phyloP scores from a whole-genome alignment of 495 filamentous ascomycete species.

The Penicillium dipodomyicola region DNA sequence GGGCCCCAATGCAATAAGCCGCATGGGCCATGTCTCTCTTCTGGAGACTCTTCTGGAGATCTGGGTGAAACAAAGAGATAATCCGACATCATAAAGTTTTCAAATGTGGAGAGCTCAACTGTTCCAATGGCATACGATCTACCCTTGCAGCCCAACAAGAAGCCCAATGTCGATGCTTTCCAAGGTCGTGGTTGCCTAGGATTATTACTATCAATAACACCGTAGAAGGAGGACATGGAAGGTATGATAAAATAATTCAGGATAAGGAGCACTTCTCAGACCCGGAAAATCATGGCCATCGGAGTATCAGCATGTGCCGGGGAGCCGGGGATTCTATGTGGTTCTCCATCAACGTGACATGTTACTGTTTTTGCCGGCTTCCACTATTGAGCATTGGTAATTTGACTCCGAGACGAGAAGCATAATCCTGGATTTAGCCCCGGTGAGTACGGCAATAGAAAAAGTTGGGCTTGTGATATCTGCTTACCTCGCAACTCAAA shows the following conservation, averaged over 20 bases:
- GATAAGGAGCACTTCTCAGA: conserved; percentile 15
- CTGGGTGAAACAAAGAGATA: conserved; percentile 2
- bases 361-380: neutral
- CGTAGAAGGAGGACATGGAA: neutral
- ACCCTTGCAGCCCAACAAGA: conserved; percentile 27
- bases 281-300: conserved; percentile 15
- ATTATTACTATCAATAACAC: neutral
- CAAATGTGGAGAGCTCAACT: conserved; percentile 13
- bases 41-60: conserved; percentile 8
- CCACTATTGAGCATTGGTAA: conserved; percentile 10
- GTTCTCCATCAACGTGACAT: conserved; percentile 3
- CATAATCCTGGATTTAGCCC: conserved; percentile 33
- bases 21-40: conserved; percentile 24
- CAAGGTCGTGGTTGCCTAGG: neutral
- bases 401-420: conserved; percentile 35
- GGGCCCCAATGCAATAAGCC: conserved; percentile 25
- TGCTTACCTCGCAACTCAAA: conserved; percentile 49
- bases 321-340: conserved; percentile 16
- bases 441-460: neutral
- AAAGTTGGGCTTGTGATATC: neutral
- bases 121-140: conserved; percentile 1
- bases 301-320: conserved; percentile 9
- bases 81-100: neutral
- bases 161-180: conserved; percentile 24
- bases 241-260: neutral